Percentiles rank a stretch among this genome's conserved stretches.
These are phyloP conservation scores for Rhynchosporium secalis DNA, from an alignment of 2,329 filamentous ascomycete species.

Conservation along the genomic window DNA sequence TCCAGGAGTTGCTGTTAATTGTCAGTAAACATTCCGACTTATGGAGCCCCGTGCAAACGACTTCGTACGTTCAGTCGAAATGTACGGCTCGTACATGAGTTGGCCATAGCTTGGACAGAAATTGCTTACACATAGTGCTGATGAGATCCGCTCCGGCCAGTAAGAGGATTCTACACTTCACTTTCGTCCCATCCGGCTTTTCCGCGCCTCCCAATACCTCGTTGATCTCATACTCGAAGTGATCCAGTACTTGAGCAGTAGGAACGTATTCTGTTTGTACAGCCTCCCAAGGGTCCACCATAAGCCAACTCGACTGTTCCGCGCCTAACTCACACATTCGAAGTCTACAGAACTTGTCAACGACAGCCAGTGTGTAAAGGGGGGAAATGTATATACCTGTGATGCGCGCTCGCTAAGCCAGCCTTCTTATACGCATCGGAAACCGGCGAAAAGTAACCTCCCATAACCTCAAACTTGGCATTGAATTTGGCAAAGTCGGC, in stretches of 20 bases:
- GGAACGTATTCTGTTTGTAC: constrained; percentile 80
- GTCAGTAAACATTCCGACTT: not conserved
- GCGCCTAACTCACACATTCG: constrained; percentile 87
- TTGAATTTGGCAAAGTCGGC: constrained; percentile 63
- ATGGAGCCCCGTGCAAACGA: not conserved
- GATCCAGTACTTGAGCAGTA: constrained; percentile 85
- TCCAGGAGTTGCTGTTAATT: constrained; percentile 49
- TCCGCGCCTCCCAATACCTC: constrained; percentile 72
- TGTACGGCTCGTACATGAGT: not conserved
- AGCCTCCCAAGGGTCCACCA: constrained; percentile 91
- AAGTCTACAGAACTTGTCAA: constrained; percentile 48
- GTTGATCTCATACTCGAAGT: constrained; percentile 91
- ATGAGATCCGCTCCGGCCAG: constrained; percentile 78
- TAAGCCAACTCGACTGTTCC: constrained; percentile 71
- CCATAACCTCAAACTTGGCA: constrained; percentile 79
- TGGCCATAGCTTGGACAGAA: not conserved
- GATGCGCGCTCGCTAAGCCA: constrained; percentile 70
- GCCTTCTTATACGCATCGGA: constrained; percentile 70
- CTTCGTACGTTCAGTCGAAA: constrained; percentile 48
- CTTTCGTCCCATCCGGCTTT: constrained; percentile 64
- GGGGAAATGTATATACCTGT: constrained; percentile 50
- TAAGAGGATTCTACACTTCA: constrained; percentile 69
- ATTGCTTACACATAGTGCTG: constrained; percentile 62
- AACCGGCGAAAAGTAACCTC: constrained; percentile 76
- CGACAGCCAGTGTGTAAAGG: not conserved